Evolutionary conservation across 805 yeast genomes (phyloP), one percentile per base, ranked within the genome.

Genomic region (Candida coquimbonensis): DNA sequence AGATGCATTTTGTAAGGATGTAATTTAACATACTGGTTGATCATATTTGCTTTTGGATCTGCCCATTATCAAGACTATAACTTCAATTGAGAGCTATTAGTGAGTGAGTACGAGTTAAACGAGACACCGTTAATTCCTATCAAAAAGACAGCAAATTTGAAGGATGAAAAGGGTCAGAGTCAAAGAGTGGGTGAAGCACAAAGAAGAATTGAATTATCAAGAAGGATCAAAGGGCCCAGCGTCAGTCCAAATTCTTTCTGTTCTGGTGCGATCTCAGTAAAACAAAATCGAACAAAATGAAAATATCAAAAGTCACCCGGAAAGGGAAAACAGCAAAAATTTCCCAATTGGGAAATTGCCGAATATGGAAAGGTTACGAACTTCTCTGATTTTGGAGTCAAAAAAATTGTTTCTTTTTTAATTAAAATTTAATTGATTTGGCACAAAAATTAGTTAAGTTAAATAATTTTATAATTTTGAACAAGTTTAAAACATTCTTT

Each of bases 1-100:
- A 21, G 24, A 21, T 4, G 24, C 5, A 21, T 21, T 21, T 21
- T 6, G 7, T 21, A 6, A 21, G 24, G 7, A 4, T 21, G 24
- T 21, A 6, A 21, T 21, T 1, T 21, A 21, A 51, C 59, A 33
- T 34, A 54, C 59, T 39, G 57, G 56, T 24, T 51, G 58, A n/a
- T 51, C 48, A 14, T 44, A 38, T 27, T 50, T 46, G 21, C 39
- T 26, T 42, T 49, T 52, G 27, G 52, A 51, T 36, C 43, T 41
- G 6, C 56, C 55, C 59, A 56, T 56, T 21, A 9, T 33, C 8
- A 12, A 9, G 9, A 7, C 6, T 31, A 5, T 35, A 5, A 35
- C 9, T 16, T 17, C 11, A 33, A 33, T n/a, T 33, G 12, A 33
- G 36, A 16, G n/a, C 11, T n/a, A 33, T 14, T 16, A 16, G 21